A percentile compares a stretch with the other conserved stretches of the same genome.
Evolutionary conservation across 345 rosid species (phyloP).

Genomic region (Alliaria petiolata): DNA sequence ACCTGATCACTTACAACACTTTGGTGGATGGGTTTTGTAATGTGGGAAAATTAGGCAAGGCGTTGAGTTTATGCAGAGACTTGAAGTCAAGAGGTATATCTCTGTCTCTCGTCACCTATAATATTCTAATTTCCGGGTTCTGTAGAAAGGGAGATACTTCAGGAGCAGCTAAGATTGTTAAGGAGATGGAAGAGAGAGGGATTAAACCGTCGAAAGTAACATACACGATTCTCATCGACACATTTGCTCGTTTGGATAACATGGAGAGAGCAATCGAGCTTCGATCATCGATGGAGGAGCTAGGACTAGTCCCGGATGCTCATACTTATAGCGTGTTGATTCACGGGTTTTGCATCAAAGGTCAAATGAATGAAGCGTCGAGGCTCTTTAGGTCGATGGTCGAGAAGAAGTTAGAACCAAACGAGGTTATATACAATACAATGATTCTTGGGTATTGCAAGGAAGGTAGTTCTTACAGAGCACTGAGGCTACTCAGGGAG

Average conservation of each 20-base stretch:
- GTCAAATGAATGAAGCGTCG: slow-evolving; percentile 67
- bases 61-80: slow-evolving; percentile 43
- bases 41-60: slow-evolving; percentile 42
- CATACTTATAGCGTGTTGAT: slow-evolving; percentile 56
- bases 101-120: slow-evolving; percentile 62
- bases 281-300: slow-evolving; percentile 46
- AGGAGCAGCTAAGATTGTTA: slow-evolving; percentile 44
- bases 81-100: slow-evolving; percentile 53
- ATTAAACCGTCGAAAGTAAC: slow-evolving; percentile 64
- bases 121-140: slow-evolving; percentile 51
- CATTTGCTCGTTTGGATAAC: slow-evolving; percentile 40
- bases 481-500: slow-evolving; percentile 54
- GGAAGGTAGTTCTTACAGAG: slow-evolving; percentile 64
- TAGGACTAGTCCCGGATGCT: slow-evolving; percentile 63
- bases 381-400: slow-evolving; percentile 51
- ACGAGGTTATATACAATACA: slow-evolving; percentile 59
- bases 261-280: slow-evolving; percentile 61
- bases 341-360: slow-evolving; percentile 64
- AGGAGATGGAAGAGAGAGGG: slow-evolving; percentile 84
- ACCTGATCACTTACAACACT: slow-evolving; percentile 60
- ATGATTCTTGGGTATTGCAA: slow-evolving; percentile 76
- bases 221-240: slow-evolving; percentile 58
- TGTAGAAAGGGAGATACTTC: slow-evolving; percentile 44
- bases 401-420: slow-evolving; percentile 48
- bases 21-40: slow-evolving; percentile 58